Evolutionary conservation across 495 filamentous ascomycete species (phyloP).

Genomic region (Daldinia caldariorum): DNA sequence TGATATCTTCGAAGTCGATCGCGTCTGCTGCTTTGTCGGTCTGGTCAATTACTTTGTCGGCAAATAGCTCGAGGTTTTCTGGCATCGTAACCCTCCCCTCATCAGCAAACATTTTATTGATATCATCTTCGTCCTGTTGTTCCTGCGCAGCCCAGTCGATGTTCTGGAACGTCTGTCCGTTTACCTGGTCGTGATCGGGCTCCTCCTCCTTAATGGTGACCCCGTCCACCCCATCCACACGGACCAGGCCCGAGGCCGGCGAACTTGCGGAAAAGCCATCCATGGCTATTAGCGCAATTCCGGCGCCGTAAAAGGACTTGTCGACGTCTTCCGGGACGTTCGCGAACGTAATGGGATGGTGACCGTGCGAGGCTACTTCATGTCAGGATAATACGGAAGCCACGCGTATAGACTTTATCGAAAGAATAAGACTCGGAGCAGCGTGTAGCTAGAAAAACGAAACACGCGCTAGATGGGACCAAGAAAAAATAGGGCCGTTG

Average conservation of each 20-base stretch:
- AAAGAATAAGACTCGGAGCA: not conserved
- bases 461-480: not conserved
- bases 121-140: constrained; percentile 42
- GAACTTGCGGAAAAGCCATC: not conserved
- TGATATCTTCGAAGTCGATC: constrained; percentile 85
- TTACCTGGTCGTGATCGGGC: constrained; percentile 36
- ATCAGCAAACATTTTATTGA: constrained; percentile 37
- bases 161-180: constrained; percentile 30
- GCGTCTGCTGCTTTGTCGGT: constrained; percentile 54
- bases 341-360: constrained; percentile 16
- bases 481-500: not conserved
- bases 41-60: constrained; percentile 35
- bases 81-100: constrained; percentile 22
- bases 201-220: constrained; percentile 45
- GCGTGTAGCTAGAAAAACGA: not conserved
- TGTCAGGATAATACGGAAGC: constrained; percentile 15
- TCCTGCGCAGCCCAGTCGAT: constrained; percentile 48
- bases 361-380: constrained; percentile 17
- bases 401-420: constrained; percentile 22
- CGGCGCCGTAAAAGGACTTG: not conserved
- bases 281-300: constrained; percentile 18
- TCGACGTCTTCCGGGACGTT: constrained; percentile 15
- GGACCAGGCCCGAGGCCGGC: constrained; percentile 17
- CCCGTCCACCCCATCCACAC: constrained; percentile 30
- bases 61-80: constrained; percentile 24